Evolutionary conservation across 1,139 yeast species (phyloP).

Genomic region (Yamadazyma buinensis): DNA sequence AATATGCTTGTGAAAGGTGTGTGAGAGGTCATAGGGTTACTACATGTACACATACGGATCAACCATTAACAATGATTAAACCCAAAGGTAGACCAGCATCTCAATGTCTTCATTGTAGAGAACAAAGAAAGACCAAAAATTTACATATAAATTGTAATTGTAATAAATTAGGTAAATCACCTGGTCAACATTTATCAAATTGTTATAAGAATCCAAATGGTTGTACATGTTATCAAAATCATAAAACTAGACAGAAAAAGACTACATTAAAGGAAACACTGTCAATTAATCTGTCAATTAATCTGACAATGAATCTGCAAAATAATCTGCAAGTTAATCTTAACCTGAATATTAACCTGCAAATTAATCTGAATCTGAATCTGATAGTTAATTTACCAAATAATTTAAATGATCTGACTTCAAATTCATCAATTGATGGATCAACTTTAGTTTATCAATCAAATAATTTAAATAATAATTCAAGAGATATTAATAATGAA

Average conservation of each 20-base stretch:
- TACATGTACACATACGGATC: constrained; percentile 88
- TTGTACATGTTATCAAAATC: constrained; percentile 50
- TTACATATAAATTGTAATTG: constrained; percentile 75
- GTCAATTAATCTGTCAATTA: background rate
- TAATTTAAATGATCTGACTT: too few relatives aligned
- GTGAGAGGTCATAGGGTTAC: constrained; percentile 95
- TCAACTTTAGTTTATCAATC: background rate
- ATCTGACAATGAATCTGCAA: background rate
- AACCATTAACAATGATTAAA: constrained; percentile 86
- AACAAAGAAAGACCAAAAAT: constrained; percentile 65
- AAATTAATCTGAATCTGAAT: background rate
- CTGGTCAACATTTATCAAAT: constrained; percentile 41
- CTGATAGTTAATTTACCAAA: background rate
- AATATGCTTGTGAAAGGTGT: constrained; percentile 95
- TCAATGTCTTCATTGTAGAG: constrained; percentile 86
- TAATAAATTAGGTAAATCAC: constrained; percentile 53
- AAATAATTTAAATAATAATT: background rate
- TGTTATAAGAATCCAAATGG: constrained; percentile 48
- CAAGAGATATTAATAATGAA: background rate
- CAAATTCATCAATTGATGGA: too few relatives aligned
- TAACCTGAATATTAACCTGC: background rate
- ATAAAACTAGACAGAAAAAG: constrained; percentile 21
- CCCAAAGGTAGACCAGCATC: constrained; percentile 96
- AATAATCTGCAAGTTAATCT: too few relatives aligned
- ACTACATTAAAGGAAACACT: too few relatives aligned